Evolutionary conservation across 192 early-diverging fungal genomes (phyloP).

Genomic region (Coemansia sp.): DNA sequence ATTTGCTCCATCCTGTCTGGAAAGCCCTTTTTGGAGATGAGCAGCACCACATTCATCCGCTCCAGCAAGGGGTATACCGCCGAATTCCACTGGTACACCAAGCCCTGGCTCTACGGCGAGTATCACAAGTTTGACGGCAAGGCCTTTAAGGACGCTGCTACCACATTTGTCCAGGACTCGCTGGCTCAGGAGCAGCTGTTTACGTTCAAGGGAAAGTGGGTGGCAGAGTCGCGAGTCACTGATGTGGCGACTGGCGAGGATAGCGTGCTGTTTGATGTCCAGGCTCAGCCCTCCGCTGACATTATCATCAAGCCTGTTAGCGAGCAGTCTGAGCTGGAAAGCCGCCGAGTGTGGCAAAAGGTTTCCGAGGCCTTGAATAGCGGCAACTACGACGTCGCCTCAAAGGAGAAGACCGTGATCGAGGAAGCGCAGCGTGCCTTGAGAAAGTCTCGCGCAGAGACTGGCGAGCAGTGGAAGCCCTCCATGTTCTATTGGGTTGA

Average conservation of each 20-base stretch:
- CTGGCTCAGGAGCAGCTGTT: conserved; percentile 38
- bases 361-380: conserved; percentile 67
- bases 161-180: conserved; percentile 23
- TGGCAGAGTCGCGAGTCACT: conserved; percentile 62
- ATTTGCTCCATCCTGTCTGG: conserved; percentile 75
- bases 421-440: conserved; percentile 67
- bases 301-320: conserved; percentile 60
- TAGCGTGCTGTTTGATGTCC: conserved; percentile 63
- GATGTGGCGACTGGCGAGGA: conserved; percentile 57
- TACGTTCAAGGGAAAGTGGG: conserved; percentile 68
- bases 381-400: conserved; percentile 70
- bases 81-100: conserved; percentile 71
- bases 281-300: conserved; percentile 54
- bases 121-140: conserved; percentile 75
- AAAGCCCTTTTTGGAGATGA: conserved; percentile 65
- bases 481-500: conserved; percentile 52
- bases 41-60: conserved; percentile 61
- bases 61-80: conserved; percentile 59
- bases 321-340: conserved; percentile 66
- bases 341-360: conserved; percentile 68
- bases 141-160: conserved; percentile 41
- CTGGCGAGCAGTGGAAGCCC: conserved; percentile 60
- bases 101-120: conserved; percentile 79
- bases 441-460: conserved; percentile 63
- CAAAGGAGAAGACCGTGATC: conserved; percentile 68